Percentiles rank a stretch among this genome's conserved stretches.
phyloP scores from a whole-genome alignment of 2,329 filamentous ascomycete species.

The Hypoxylon sp. region DNA sequence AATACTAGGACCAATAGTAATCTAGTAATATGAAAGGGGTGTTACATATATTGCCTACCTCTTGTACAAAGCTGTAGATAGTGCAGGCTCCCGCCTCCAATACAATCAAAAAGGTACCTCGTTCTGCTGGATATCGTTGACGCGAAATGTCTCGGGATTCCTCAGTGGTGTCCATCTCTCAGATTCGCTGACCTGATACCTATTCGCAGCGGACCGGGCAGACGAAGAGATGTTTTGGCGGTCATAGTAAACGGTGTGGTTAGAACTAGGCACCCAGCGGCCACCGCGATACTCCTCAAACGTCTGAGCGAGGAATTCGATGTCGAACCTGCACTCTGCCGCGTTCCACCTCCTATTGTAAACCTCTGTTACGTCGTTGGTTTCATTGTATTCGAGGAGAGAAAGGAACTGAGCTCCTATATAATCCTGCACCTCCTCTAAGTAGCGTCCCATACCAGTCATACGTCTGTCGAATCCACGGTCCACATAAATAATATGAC shows the following conservation, averaged over 20 bases:
- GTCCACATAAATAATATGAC: constrained; percentile 37
- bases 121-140: constrained; percentile 43
- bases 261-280: constrained; percentile 37
- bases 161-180: constrained; percentile 43
- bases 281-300: constrained; percentile 43
- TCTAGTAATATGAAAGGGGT: neutral
- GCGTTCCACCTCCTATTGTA: constrained; percentile 28
- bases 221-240: constrained; percentile 13
- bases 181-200: constrained; percentile 27
- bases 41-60: neutral
- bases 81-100: neutral
- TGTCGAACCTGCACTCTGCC: constrained; percentile 14
- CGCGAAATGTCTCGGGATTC: constrained; percentile 42
- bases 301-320: constrained; percentile 24
- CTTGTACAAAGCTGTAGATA: neutral
- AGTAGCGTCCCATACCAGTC: constrained; percentile 25
- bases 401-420: constrained; percentile 20
- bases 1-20: neutral
- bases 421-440: constrained; percentile 29
- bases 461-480: constrained; percentile 35
- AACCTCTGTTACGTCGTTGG: neutral
- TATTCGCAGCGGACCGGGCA: neutral
- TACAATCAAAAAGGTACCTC: constrained; percentile 26
- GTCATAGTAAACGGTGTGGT: constrained; percentile 35
- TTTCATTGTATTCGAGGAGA: neutral